Base-by-base conservation (phyloP, 2,329 filamentous ascomycete genomes). In the Trichoderma sp. region DNA sequence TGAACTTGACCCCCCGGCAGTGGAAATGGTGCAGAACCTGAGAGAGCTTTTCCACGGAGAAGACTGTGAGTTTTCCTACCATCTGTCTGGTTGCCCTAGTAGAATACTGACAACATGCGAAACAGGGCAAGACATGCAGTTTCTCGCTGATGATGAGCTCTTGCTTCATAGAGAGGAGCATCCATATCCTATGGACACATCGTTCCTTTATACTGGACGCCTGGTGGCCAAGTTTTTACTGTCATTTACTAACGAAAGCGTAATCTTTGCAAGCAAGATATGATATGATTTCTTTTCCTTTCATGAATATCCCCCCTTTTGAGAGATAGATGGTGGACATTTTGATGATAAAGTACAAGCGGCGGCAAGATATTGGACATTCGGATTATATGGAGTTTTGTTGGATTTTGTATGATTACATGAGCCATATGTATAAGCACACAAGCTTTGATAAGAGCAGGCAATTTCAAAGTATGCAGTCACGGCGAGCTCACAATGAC, bases 161-260 rank as follows among this genome's bases (percentile, higher is more conserved):
- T 74, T 86, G 43, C 79, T 83, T n/a, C 81, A 79, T 69, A 75
- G 79, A 60, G 83, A 83, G 65, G 79, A 79, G 14, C 80, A 85
- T 68, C 81, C 83, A 7, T 84, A 80, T 66, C 83, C 84, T 0
- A 80, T 81, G 61, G 82, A 87, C 70, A 80, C 85, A 19, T 80
- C 83, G 19, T 76, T 82, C 47, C 80, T 86, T 73, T 88, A 88
- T 74, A 84, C 81, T 0, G 86, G 86, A 0, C 82, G 85, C 14
- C 78, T 88, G 59, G 77, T 85, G 66, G 80, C 85, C 64, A 83
- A 83, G 74, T 88, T 88, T 74, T 73, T 88, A 68, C 77, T 88
- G 27, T 88, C 85, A 0, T 88, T 88, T 72, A 79, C 78, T 3
- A 80, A 86, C 70, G 84, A 86, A 73, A 81, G 79, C 72, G 80